A percentile compares a stretch with the other conserved stretches of the same genome.
Evolutionary conservation across 2,329 filamentous ascomycete species (phyloP).

Genomic region (Calonectria leucothoes): DNA sequence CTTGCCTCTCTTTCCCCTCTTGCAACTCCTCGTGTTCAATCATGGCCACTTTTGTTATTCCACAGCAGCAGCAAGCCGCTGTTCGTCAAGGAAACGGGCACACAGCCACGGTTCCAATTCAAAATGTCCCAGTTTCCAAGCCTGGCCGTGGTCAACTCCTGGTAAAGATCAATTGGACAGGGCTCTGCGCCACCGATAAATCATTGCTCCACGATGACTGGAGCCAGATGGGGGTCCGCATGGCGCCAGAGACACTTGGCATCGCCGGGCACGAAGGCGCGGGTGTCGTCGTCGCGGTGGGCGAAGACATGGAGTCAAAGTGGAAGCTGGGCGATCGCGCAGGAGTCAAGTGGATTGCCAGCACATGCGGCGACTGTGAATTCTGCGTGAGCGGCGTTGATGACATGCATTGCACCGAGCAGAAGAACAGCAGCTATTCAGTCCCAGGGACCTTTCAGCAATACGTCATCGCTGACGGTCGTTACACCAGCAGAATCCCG

Average conservation of each 20-base stretch:
- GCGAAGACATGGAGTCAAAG: constrained; percentile 78
- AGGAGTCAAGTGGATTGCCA: constrained; percentile 91
- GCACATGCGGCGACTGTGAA: constrained; percentile 81
- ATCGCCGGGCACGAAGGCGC: constrained; percentile 82
- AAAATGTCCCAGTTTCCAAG: constrained; percentile 30
- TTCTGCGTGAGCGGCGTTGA: constrained; percentile 80
- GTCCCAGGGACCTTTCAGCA: constrained; percentile 92
- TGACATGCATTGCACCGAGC: constrained; percentile 81
- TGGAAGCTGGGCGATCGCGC: constrained; percentile 80
- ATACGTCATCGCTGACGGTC: constrained; percentile 85
- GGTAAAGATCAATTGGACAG: constrained; percentile 39
- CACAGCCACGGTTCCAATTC: constrained; percentile 24
- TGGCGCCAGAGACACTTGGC: constrained; percentile 28
- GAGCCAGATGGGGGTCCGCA: constrained; percentile 34
- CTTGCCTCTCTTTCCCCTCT: not conserved
- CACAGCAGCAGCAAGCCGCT: constrained; percentile 33
- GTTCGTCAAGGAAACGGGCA: constrained; percentile 35
- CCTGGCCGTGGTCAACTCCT: constrained; percentile 37
- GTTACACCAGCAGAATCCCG: constrained; percentile 81
- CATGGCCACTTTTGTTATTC: constrained; percentile 12
- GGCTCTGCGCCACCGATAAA: constrained; percentile 41
- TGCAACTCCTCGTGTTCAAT: no score
- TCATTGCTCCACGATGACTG: constrained; percentile 40
- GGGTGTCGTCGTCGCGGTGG: constrained; percentile 83
- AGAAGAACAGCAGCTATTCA: constrained; percentile 84